Base-by-base conservation (phyloP, 768 basidiomycete genomes). In the Macrolepiota albuminosa region DNA sequence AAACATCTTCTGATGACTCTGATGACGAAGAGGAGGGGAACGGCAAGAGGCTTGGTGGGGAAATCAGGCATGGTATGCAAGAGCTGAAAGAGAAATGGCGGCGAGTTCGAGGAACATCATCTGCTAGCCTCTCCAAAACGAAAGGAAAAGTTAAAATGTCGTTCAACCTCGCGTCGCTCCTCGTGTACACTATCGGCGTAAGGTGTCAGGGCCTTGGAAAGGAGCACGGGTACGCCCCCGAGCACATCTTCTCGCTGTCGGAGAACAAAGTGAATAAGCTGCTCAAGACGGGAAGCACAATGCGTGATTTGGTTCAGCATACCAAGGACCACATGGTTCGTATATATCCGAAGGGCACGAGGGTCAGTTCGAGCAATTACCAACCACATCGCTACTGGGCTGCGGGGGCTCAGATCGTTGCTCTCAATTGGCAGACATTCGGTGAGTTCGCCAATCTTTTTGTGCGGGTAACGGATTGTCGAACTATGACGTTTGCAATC, bases 351-450 rank as follows among this genome's bases (percentile, higher is more conserved):
- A 89, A 88, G 66, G 94, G 92, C 0, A 84, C 79, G 33, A 75
- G 95, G 42, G 78, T 98, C 37, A 87, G 78, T 60, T 94, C 91
- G 63, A 86, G 86, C 26, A 98, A 98, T 68, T 98, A 88, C 66
- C 82, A 89, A 62, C 95, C 95, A 7, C 87, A 94, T 72, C 81
- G 86, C 18, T 95, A 86, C 69, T 99, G 96, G 96, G 84, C 55
- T 56, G 55, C 55, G 5, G 55, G 55, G 9, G 55, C 55, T 21
- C 45, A 56, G 37, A 24, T 56, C 7, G 45, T 89, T 4, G 94
- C 96, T 8, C 81, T 99, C 57, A 99, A 99, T 72, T 98, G 95
- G 94, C 96, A 99, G 73, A 98, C 95, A 0, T 87, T 87, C 64
- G 95, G 94, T 95, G 68, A 48, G 36, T 37, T 10, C 16, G 10